phyloP scores from a whole-genome alignment of 1,284 basidiomycete genomes.

The Gomphus bonarii region DNA sequence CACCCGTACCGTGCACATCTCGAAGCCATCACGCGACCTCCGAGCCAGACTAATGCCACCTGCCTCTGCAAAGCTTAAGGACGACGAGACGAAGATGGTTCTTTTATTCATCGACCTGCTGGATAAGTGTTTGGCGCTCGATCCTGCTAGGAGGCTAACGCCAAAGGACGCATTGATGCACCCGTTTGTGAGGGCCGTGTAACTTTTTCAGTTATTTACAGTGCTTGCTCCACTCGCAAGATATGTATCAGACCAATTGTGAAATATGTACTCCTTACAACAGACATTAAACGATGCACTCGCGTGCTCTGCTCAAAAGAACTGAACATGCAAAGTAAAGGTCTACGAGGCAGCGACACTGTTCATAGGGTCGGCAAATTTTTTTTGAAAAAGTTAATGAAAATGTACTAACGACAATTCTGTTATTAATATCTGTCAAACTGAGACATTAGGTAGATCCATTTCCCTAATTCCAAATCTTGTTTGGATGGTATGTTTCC shows the following conservation, averaged over 20 bases:
- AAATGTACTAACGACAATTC: no score
- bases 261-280: no score
- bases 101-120: constrained; percentile 83
- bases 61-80: constrained; percentile 66
- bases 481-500: no score
- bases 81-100: constrained; percentile 83
- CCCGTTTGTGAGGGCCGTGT: constrained; percentile 65
- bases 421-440: no score
- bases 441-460: no score
- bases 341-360: no score
- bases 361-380: no score
- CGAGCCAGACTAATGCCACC: constrained; percentile 76
- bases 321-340: no score
- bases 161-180: constrained; percentile 85
- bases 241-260: neutral
- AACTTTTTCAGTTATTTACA: neutral
- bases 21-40: constrained; percentile 79
- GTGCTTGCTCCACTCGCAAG: neutral
- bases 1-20: constrained; percentile 71
- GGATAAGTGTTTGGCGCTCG: constrained; percentile 87
- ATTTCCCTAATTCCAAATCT: no score
- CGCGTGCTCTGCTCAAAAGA: no score
- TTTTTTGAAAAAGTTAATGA: no score
- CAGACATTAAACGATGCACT: no score
- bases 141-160: constrained; percentile 77